Evolutionary conservation across 495 filamentous ascomycete species (phyloP), one percentile per base, ranked within the genome.

Genomic region (Annulohypoxylon nitens): DNA sequence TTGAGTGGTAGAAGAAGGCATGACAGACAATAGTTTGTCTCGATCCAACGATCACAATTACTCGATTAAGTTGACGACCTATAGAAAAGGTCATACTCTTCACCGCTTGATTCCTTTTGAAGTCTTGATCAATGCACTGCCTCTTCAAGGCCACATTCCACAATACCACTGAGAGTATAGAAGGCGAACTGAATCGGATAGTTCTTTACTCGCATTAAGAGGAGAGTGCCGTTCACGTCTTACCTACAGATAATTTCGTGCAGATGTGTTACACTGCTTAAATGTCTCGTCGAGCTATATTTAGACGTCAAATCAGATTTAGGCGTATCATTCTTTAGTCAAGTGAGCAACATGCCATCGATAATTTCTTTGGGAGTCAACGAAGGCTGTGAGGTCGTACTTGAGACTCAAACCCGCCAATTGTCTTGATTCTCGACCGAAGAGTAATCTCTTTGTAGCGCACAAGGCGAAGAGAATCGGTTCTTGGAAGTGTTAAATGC

Each of bases 271-370:
- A 64, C 72, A 75, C 72, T 53, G 23, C 69, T 57, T 68, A 43
- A 67, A 41, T 75, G 59, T 61, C 64, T 72, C 59, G 69, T 45
- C 58, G 61, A 53, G 69, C 70, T 75, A 72, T 75, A 61, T 67
- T 69, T 73, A 73, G 69, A 61, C 36, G 34, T 23, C 69, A 57
- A 71, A 73, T 75, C 73, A 73, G 33, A 64, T 63, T 11, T 60
- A 57, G n/a, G 34, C 36, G n/a, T 25, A 26, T 12, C 20, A 33
- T 41, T 60, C 47, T 65, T 48, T 66, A 64, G 58, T 61, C 58
- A 64, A 63, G 33, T 41, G 23, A 45, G 14, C n/a, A 55, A 67
- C 67, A 53, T 67, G 51, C 61, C 72, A 71, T 54, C 9, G 43
- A 69, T 39, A 61, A 61, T 73, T 57, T 65, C 61, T 12, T 65